A percentile compares a stretch with the other conserved stretches of the same genome.
These are phyloP conservation scores for Thelephora terrestris DNA, from an alignment of 1,284 basidiomycete species.

Conservation along the genomic window DNA sequence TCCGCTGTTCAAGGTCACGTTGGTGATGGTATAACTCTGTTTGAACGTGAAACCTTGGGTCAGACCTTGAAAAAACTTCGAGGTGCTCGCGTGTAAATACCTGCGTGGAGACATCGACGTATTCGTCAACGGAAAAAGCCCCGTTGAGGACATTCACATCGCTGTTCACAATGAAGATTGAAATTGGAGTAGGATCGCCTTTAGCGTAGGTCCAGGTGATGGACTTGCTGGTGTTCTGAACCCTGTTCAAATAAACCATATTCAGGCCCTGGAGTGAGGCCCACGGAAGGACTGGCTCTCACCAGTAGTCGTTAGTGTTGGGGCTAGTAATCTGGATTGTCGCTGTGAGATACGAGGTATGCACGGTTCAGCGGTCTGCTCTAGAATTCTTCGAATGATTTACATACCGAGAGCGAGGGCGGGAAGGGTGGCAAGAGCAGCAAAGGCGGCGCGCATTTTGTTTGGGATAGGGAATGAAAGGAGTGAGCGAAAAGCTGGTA, in stretches of 20 bases:
- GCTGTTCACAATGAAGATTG: conserved; percentile 24
- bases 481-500: conserved; percentile 2
- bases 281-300: conserved; percentile 2
- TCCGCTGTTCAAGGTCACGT: conserved; percentile 26
- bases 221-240: conserved; percentile 26
- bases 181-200: conserved; percentile 27
- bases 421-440: conserved; percentile 23
- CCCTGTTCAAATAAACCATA: conserved; percentile 16
- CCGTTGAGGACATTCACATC: conserved; percentile 28
- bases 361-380: conserved; percentile 4
- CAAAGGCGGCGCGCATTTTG: conserved; percentile 15
- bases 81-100: conserved; percentile 8
- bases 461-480: conserved; percentile 1
- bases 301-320: conserved; percentile 26
- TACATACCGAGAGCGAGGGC: conserved; percentile 22
- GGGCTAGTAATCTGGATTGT: conserved; percentile 24
- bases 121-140: conserved; percentile 24
- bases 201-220: conserved; percentile 25
- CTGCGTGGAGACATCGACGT: conserved; percentile 23
- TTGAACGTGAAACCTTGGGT: background rate
- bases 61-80: background rate
- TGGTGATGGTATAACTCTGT: conserved; percentile 22
- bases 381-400: background rate
- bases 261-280: background rate
- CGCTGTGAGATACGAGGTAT: conserved; percentile 10